These are phyloP conservation scores for Ophiognomonia clavigignenti-juglandacearum DNA, from an alignment of 2,329 filamentous ascomycete genomes.

Conservation along the genomic window DNA sequence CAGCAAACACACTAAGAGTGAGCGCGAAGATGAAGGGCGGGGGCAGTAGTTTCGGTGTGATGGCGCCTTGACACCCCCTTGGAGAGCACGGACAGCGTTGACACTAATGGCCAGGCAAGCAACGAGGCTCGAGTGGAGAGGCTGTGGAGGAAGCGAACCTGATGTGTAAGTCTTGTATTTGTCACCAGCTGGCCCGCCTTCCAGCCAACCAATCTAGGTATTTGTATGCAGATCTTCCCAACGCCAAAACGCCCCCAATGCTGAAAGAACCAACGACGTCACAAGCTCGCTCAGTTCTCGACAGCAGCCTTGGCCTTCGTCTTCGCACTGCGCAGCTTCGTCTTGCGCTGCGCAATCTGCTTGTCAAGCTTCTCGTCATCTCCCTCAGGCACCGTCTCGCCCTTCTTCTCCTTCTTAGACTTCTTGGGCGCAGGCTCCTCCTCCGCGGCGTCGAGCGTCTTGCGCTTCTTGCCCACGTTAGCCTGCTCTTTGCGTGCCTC, in stretches of 20 bases:
- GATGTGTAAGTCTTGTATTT: too few species aligned
- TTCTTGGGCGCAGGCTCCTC: slow-evolving; percentile 22
- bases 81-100: too few species aligned
- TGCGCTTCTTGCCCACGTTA: slow-evolving; percentile 63
- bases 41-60: too few species aligned
- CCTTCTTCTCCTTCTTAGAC: slow-evolving; percentile 20
- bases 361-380: slow-evolving; percentile 51
- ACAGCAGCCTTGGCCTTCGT: slow-evolving; percentile 47
- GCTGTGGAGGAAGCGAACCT: too few species aligned
- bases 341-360: slow-evolving; percentile 56
- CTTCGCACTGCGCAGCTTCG: slow-evolving; percentile 55
- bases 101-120: too few species aligned
- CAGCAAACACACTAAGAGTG: too few species aligned
- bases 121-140: too few species aligned
- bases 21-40: too few species aligned
- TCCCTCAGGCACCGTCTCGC: slow-evolving; percentile 30
- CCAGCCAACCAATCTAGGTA: too few species aligned
- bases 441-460: slow-evolving; percentile 35
- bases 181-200: too few species aligned
- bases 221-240: slow-evolving; percentile 8
- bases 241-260: slow-evolving; percentile 11
- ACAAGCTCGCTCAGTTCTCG: slow-evolving; percentile 32
- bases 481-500: slow-evolving; percentile 35
- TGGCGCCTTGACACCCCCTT: too few species aligned
- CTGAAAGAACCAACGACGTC: slow-evolving; percentile 16